Evolutionary conservation across 805 yeast genomes (phyloP), one percentile per base, ranked within the genome.

Genomic region (Metahyphopichia silvanorum): DNA sequence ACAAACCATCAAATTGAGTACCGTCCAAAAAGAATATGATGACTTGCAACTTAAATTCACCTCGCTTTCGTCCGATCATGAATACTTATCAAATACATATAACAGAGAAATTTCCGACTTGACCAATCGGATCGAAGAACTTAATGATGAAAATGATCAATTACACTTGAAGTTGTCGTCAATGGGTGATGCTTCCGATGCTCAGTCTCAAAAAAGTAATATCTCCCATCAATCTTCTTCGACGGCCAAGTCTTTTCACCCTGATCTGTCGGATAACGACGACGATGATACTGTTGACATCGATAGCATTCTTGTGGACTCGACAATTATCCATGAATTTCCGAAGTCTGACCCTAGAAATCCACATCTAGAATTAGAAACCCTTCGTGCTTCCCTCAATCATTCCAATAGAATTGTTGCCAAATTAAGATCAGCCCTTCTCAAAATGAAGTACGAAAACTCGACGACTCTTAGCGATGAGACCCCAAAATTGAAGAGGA

Each of bases 81-180:
- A 57, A 2, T 39, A 55, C 21, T 55, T 66, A 11, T 67, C 69
- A 25, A 37, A 40, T 1, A 49, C 63, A 13, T 59, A 67, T 21
- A 52, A 56, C 10, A 45, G 51, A 19, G 79, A 79, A 35, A 44
- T 77, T 6, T 57, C 56, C 18, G 77, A 69, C 12, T 57, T 80
- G 36, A 76, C 69, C 43, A 53, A 53, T 3, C 70, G 75, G 29
- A 74, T 82, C 29, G 70, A 69, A 20, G 80, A 75, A 29, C 58
- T 83, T 39, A 83, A 82, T 50, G 82, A 80, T 45, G 88, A 81
- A 48, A 82, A 82, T 54, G 84, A 79, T 42, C 63, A 65, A 15
- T 60, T 82, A 34, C 76, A 71, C 46, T 53, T 61, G 39, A 63
- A 69, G 31, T 32, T 62, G 13, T 5, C 30, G 4, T 15, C 10